phyloP scores from a whole-genome alignment of 192 early-diverging fungal genomes.

The Rhizophagus sp. region DNA sequence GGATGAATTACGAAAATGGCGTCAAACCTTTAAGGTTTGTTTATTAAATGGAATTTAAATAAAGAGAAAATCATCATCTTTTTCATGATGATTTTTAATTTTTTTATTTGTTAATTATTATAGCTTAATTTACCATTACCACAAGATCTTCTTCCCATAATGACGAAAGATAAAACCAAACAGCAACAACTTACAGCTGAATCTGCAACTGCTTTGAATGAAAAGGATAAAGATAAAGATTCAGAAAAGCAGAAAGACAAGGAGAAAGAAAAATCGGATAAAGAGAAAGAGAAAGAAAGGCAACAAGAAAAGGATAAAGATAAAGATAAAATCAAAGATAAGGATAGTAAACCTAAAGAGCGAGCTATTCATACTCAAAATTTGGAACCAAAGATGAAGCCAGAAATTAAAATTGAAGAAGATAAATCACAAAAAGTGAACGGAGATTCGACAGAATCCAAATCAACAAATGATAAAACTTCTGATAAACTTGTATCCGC shows the following conservation, averaged over 20 bases:
- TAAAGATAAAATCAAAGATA: not conserved
- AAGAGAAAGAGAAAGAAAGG: conserved; percentile 33
- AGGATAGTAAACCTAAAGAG: conserved; percentile 31
- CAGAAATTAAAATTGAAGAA: conserved; percentile 22
- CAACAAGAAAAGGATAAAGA: conserved; percentile 28
- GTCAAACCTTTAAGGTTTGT: conserved; percentile 63
- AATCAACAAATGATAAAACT: not conserved
- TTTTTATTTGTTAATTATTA: not conserved
- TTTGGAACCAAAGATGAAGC: conserved; percentile 10
- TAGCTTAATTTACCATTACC: conserved; percentile 81
- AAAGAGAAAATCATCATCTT: not conserved
- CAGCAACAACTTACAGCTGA: conserved; percentile 18
- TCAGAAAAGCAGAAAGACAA: not conserved
- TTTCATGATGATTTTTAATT: not conserved
- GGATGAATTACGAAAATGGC: conserved; percentile 80
- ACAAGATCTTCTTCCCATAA: conserved; percentile 75
- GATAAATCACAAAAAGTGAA: conserved; percentile 22
- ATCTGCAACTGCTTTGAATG: not conserved
- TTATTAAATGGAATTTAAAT: conserved; percentile 25
- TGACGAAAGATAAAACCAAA: conserved; percentile 53
- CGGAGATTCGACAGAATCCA: not conserved
- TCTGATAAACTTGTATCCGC: conserved; percentile 22
- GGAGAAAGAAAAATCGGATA: conserved; percentile 20
- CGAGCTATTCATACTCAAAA: not conserved
- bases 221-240: conserved; percentile 22